phyloP scores from a whole-genome alignment of 2,329 filamentous ascomycete species.

The Fusarium sp. region DNA sequence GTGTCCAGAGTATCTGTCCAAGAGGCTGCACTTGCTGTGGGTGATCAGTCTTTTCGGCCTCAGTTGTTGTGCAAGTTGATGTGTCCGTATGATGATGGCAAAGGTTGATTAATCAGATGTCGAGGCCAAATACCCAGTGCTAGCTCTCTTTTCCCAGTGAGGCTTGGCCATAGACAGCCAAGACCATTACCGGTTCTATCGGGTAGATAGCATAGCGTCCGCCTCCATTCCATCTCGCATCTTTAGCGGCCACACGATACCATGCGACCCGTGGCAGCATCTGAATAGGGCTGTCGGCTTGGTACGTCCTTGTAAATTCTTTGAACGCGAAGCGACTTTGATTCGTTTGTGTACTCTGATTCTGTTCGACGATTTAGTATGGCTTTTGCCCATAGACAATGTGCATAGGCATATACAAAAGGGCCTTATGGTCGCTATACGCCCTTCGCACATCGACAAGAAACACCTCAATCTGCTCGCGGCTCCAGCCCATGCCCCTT shows the following conservation, averaged over 20 bases:
- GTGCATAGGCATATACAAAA: conserved; percentile 66
- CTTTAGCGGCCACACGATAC: conserved; percentile 5
- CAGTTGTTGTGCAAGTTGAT: not conserved
- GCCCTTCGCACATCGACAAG: conserved; percentile 59
- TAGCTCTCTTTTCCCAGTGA: not conserved
- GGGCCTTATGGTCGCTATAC: conserved; percentile 56
- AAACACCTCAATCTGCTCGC: conserved; percentile 59
- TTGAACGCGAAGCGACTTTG: not conserved
- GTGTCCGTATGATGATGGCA: not conserved
- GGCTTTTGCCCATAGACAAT: conserved; percentile 66
- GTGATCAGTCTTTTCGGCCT: not conserved
- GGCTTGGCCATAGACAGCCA: not conserved
- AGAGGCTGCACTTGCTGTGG: not conserved
- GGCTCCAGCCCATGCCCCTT: conserved; percentile 58
- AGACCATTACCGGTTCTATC: not conserved
- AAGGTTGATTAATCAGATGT: not conserved
- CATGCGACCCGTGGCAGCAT: not conserved
- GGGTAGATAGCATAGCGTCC: conserved; percentile 4
- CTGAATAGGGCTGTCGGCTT: not conserved
- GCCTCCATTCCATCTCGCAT: not conserved
- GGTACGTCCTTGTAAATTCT: not conserved
- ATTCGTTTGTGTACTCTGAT: not conserved
- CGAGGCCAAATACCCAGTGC: not conserved
- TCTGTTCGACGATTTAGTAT: conserved; percentile 2
- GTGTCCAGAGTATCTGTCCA: not conserved